These are phyloP conservation scores for Carpinus fangiana DNA, from an alignment of 306 rosid species.

Conservation along the genomic window DNA sequence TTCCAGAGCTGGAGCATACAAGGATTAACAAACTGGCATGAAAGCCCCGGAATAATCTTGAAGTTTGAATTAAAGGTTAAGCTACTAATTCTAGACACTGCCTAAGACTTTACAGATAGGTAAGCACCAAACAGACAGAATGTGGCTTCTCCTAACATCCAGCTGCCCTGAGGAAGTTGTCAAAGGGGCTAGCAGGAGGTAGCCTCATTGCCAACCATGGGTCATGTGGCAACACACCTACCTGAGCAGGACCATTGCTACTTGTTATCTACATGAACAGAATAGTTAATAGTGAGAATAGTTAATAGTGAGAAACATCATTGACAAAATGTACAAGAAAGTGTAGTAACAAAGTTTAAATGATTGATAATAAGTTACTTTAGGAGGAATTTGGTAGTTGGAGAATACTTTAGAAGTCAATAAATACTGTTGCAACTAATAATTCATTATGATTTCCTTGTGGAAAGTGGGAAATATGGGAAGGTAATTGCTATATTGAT, in stretches of 20 bases:
- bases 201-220: slow-evolving; percentile 70
- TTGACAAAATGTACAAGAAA: neutral
- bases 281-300: neutral
- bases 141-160: slow-evolving; percentile 50
- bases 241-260: slow-evolving; percentile 36
- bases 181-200: slow-evolving; percentile 98
- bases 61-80: slow-evolving; percentile 7
- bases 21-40: neutral
- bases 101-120: slow-evolving; percentile 28
- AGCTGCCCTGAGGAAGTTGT: slow-evolving; percentile 96
- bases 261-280: slow-evolving; percentile 39
- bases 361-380: neutral
- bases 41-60: slow-evolving; percentile 3
- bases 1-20: neutral
- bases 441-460: neutral
- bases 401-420: neutral
- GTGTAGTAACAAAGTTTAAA: neutral
- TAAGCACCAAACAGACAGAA: slow-evolving; percentile 15
- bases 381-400: no score
- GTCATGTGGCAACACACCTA: slow-evolving; percentile 40
- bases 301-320: neutral
- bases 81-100: slow-evolving; percentile 17
- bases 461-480: neutral
- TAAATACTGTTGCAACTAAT: neutral
- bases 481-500: neutral